A percentile compares a stretch with the other conserved stretches of the same genome.
These are phyloP conservation scores for Pythium vanterpoolii DNA, from an alignment of 352 stramenopile species.

Conservation along the genomic window DNA sequence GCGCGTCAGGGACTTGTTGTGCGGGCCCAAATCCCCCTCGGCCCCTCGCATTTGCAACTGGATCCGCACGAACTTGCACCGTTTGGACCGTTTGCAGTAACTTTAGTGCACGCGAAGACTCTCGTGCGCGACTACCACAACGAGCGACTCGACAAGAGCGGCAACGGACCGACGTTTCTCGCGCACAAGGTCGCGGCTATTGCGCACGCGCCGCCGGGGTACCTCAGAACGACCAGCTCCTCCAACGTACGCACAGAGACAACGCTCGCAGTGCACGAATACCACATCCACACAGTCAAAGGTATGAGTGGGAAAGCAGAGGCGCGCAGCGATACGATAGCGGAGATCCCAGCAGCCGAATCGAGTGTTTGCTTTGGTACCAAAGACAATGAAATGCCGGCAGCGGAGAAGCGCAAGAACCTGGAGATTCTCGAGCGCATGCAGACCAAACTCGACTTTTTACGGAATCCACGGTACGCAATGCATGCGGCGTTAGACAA, in stretches of 20 bases:
- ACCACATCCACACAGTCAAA: constrained; percentile 46
- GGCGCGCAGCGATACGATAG: background rate
- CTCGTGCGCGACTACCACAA: constrained; percentile 57
- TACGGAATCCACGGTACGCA: constrained; percentile 58
- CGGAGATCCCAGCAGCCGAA: background rate
- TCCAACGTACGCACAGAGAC: constrained; percentile 40
- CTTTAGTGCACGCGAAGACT: constrained; percentile 51
- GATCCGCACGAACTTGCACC: constrained; percentile 34
- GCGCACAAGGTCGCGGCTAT: constrained; percentile 23
- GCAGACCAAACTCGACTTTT: constrained; percentile 76
- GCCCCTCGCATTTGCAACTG: constrained; percentile 51
- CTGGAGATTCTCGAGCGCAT: constrained; percentile 66
- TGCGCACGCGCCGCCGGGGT: constrained; percentile 34
- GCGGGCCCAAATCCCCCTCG: constrained; percentile 72
- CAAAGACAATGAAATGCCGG: constrained; percentile 33
- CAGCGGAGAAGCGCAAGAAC: constrained; percentile 57
- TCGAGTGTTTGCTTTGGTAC: background rate
- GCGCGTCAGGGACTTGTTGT: constrained; percentile 55
- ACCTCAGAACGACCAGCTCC: constrained; percentile 52
- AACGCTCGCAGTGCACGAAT: constrained; percentile 42
- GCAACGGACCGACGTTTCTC: constrained; percentile 31
- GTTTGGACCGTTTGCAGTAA: constrained; percentile 44
- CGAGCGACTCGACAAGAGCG: constrained; percentile 37
- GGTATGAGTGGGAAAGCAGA: background rate
- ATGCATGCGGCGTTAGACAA: too few relatives aligned